Base-by-base conservation (phyloP, 1,284 basidiomycete genomes). In the Volvariella surrecta region DNA sequence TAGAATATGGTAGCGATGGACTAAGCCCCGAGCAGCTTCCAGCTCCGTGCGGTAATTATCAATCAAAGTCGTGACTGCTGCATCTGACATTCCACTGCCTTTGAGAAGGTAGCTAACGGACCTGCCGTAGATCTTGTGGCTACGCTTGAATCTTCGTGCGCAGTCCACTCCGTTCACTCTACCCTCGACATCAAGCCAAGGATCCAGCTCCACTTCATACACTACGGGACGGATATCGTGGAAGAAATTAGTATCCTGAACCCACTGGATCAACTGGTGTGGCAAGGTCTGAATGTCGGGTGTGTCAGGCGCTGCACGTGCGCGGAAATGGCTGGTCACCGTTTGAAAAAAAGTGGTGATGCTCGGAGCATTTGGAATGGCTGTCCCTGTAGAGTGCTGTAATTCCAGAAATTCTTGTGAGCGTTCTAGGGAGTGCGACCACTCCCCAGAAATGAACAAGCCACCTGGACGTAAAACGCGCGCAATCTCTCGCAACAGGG, bases 401-500 rank as follows among this genome's bases (percentile, higher is more conserved):
- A n/a, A n/a, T n/a, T n/a, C n/a, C 24, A 6, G 24, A 11, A 28
- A 6, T 6, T 28, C 24, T 28, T 28, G 24, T 28, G 6, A 11
- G 11, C 11, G 11, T 28, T 6, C 24, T 6, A 6, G 24, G 24
- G 24, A 6, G 11, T 28, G 24, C 6, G 24, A 62, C 67, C 78
- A 74, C 58, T 88, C 84, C 37, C 70, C 70, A 3, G 79, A 76
- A 13, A 82, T 54, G 56, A 85, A 79, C 11, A 86, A 59, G 1
- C 82, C 82, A 20, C 75, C 76, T 2, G 74, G 73, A 34, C 76
- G 72, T 13, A 86, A 62, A 39, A 85, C 62, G 22, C 83, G 73
- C 7, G 66, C 68, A 13, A 70, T 68, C 56, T 86, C 79, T 19
- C 58, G 55, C 21, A 85, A 53, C 46, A 85, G 59, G 22, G 52